Evolutionary conservation across 345 rosid species (phyloP), one percentile per base, ranked within the genome.

Genomic region (Brassica nigra): DNA sequence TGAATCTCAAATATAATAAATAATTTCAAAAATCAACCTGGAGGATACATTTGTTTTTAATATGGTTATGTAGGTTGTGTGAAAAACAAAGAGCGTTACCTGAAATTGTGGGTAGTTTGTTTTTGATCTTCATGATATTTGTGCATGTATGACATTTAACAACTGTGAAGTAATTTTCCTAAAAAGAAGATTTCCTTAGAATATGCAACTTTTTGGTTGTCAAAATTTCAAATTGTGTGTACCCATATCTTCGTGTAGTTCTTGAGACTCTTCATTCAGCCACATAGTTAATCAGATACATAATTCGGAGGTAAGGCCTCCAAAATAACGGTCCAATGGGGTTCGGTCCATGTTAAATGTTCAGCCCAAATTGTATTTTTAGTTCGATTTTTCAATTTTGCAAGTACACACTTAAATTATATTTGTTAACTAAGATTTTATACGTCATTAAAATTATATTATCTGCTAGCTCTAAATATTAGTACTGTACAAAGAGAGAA

Each of bases 401-500:
- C 12, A 68, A 36, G 20, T 55, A 28, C 8, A 62, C 42, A 3
- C 12, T 74, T 47, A 29, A 49, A 15, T 7, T 64, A 0, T 7
- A 63, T 16, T 42, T 29, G 47, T 5, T 31, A 61, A 12, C 15
- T 23, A 30, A 30, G 0, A 18, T 36, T 36, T 36, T 36, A 36
- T 55, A 57, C 39, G 5, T 14, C 8, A 14, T 47, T 5, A 18
- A 49, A 49, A 77, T 61, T 12, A 20, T 70, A 33, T n/a, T 62
- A 6, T 34, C 6, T 62, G 58, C 58, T 36, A 49, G 62, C 3
- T 62, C 64, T 54, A 30, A 55, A 78, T 12, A 36, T 66, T 61
- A 61, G 37, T 18, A 27, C 44, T 28, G 37, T 18, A 27, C 44
- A 76, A 57, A 54, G 87, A 86, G 89, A 85, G 86, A 87, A 87